Percentiles rank a stretch among this genome's conserved stretches.
phyloP scores from a whole-genome alignment of 768 basidiomycete species.

The Mrakia blollopis region DNA sequence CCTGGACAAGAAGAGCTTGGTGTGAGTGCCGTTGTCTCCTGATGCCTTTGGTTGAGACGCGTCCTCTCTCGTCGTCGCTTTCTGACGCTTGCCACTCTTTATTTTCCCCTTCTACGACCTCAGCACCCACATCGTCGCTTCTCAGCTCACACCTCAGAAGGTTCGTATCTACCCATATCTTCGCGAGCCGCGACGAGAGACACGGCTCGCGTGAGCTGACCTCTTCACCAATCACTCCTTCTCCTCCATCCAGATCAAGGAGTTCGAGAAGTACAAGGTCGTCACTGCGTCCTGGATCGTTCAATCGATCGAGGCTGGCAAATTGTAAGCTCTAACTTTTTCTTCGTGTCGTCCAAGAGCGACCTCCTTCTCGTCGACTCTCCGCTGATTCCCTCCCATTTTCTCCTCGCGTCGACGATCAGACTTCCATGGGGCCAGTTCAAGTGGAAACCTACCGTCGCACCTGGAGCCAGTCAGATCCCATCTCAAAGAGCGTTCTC shows the following conservation, averaged over 20 bases:
- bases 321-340: slow-evolving; percentile 44
- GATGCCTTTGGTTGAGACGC: not conserved
- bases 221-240: slow-evolving; percentile 51
- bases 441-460: slow-evolving; percentile 18
- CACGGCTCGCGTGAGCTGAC: not conserved
- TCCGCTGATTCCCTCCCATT: not conserved
- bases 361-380: not conserved
- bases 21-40: slow-evolving; percentile 52
- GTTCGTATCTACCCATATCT: slow-evolving; percentile 33
- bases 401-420: not conserved
- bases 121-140: slow-evolving; percentile 84
- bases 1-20: slow-evolving; percentile 67
- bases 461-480: not conserved
- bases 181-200: not conserved
- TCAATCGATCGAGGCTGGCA: slow-evolving; percentile 64
- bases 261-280: slow-evolving; percentile 86
- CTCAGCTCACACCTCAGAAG: slow-evolving; percentile 83
- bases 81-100: not conserved
- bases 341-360: not conserved
- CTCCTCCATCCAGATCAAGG: slow-evolving; percentile 80
- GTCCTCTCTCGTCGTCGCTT: not conserved
- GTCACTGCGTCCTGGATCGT: slow-evolving; percentile 83
- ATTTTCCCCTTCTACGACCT: not conserved
- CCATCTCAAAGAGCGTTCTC: not conserved
- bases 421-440: slow-evolving; percentile 23